Base-by-base conservation (phyloP, 495 filamentous ascomycete species). In the Rhypophila decipiens region DNA sequence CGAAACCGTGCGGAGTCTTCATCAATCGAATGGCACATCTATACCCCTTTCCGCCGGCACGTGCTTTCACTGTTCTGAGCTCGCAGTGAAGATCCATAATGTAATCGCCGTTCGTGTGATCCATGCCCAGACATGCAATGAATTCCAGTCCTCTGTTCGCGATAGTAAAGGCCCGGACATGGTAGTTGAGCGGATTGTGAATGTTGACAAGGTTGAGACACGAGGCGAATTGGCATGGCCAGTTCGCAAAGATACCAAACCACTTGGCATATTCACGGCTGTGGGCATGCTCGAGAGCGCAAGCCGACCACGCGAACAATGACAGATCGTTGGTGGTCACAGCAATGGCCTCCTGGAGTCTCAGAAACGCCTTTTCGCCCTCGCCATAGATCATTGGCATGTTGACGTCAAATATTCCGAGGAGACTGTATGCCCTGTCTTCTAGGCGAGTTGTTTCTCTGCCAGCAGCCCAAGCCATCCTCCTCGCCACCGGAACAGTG, bases 301-400 rank as follows among this genome's bases (percentile, higher is more conserved):
- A 4, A 4, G 20, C 42, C n/a, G 52, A 39, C 63, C 59, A 67
- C 2, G 61, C 65, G 4, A 70, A 51, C 3, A 70, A 49, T 4
- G 59, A 61, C 21, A 64, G 39, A 39, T 58, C 55, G 27, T 49
- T 15, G 20, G 48, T 37, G 5, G 24, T 27, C 27, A 48, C 46
- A 8, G 57, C 49, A 24, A 61, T 57, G 46, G 64, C 59, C n/a
- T 60, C 35, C 44, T 58, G 55, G 5, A 68, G 50, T 13, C 65
- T 47, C 3, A 17, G 9, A 23, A 65, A 65, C 4, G 65, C 61
- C 11, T 52, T 59, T 10, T 53, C 50, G 13, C 60, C 51, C 40
- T 69, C 67, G 10, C 65, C 66, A 23, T 68, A 70, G 3, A 67
- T 27, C 9, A 60, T 49, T 1, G 64, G 55, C 53, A 69, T 63